These are phyloP conservation scores for Verticillium isaacii DNA, from an alignment of 2,329 filamentous ascomycete species.

Conservation along the genomic window DNA sequence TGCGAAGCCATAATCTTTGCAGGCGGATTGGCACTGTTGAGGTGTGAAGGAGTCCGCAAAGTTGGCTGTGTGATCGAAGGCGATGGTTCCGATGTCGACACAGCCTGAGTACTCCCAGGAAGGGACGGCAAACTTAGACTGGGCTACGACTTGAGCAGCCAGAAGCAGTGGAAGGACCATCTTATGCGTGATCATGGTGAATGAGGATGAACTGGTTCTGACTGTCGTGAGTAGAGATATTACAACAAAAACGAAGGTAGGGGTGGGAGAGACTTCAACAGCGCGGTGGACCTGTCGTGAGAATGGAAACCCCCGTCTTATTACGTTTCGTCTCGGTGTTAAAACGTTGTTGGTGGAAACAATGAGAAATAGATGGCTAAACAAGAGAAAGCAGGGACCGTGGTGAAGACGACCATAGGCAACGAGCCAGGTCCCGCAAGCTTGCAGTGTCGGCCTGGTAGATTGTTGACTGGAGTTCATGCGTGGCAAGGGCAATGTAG, in stretches of 20 bases:
- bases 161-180: not conserved
- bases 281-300: not conserved
- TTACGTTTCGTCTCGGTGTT: not conserved
- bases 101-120: conserved; percentile 11
- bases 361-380: not conserved
- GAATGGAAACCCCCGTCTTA: not conserved
- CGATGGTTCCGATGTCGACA: conserved; percentile 4
- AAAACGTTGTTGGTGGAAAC: too few species aligned
- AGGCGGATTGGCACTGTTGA: conserved; percentile 10
- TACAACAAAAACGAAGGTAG: not conserved
- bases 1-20: conserved; percentile 5
- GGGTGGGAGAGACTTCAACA: not conserved
- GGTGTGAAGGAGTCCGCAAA: conserved; percentile 6
- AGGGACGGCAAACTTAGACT: conserved; percentile 3
- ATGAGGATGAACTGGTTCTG: not conserved
- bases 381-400: not conserved
- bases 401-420: not conserved
- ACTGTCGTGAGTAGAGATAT: not conserved
- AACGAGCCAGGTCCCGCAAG: not conserved
- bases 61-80: conserved; percentile 5
- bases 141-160: conserved; percentile 3
- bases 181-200: not conserved
- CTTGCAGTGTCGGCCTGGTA: not conserved
- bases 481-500: not conserved
- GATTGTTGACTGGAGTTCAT: not conserved